These are phyloP conservation scores for Firmiana major DNA, from an alignment of 345 rosid species.

Conservation along the genomic window DNA sequence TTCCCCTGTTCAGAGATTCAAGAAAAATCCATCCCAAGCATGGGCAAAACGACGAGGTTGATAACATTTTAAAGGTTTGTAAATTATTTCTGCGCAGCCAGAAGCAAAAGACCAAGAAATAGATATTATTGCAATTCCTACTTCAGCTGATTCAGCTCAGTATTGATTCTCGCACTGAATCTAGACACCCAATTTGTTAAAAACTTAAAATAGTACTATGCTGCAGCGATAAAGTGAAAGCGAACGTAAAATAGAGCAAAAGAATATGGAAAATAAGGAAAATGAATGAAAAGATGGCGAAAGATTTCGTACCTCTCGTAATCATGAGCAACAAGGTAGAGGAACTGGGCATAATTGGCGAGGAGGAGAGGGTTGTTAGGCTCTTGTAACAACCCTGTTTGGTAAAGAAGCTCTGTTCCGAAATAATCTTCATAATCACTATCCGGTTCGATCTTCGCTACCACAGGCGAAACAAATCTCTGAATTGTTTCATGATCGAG, in stretches of 20 bases:
- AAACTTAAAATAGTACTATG: not conserved
- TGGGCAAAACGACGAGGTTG: not conserved
- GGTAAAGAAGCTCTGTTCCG: conserved; percentile 63
- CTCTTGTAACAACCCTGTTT: conserved; percentile 51
- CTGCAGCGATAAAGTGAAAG: not conserved
- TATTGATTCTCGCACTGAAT: not conserved
- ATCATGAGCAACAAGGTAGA: conserved; percentile 66
- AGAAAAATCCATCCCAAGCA: not conserved
- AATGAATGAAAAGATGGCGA: not conserved
- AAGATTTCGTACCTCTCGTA: conserved; percentile 59
- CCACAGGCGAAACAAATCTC: conserved; percentile 56
- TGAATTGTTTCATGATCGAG: conserved; percentile 56
- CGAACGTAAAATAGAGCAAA: not conserved
- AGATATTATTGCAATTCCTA: conserved; percentile 6
- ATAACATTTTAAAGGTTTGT: not conserved
- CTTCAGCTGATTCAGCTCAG: not conserved
- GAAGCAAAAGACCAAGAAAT: not conserved
- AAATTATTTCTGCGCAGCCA: not conserved
- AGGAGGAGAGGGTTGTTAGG: conserved; percentile 70
- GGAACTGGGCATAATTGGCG: conserved; percentile 88
- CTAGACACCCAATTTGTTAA: not conserved
- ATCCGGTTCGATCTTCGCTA: conserved; percentile 51
- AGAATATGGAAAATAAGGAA: not conserved
- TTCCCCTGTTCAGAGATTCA: conserved; percentile 1
- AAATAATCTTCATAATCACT: conserved; percentile 51